Evolutionary conservation across 768 basidiomycete species (phyloP).

Genomic region (Suillus decipiens): DNA sequence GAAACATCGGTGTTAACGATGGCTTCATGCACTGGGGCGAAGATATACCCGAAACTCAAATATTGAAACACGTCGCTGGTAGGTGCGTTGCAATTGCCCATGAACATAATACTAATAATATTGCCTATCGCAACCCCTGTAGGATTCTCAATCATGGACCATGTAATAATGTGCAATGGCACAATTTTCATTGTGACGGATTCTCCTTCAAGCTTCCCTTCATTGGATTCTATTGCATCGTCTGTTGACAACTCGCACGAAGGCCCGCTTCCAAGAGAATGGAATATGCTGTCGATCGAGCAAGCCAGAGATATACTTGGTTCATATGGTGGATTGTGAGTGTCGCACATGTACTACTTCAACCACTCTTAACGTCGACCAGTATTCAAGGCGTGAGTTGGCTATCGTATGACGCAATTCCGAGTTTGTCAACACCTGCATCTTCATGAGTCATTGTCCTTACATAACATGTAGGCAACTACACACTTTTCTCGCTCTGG

Average conservation of each 20-base stretch:
- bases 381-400: slow-evolving; percentile 73
- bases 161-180: slow-evolving; percentile 72
- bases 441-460: slow-evolving; percentile 6
- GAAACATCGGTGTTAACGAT: slow-evolving; percentile 44
- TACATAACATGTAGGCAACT: slow-evolving; percentile 46
- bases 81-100: slow-evolving; percentile 13
- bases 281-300: slow-evolving; percentile 57
- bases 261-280: slow-evolving; percentile 50
- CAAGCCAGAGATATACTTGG: slow-evolving; percentile 54
- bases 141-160: slow-evolving; percentile 87
- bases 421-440: slow-evolving; percentile 41
- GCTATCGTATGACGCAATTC: slow-evolving; percentile 55
- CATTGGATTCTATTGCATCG: slow-evolving; percentile 50
- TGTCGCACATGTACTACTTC: slow-evolving; percentile 21
- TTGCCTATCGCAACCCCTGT: slow-evolving; percentile 5
- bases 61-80: slow-evolving; percentile 72
- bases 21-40: slow-evolving; percentile 58
- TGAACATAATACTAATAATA: slow-evolving; percentile 7
- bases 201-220: slow-evolving; percentile 59
- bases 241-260: slow-evolving; percentile 35
- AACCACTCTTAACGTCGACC: background rate
- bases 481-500: slow-evolving; percentile 77
- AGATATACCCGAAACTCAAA: slow-evolving; percentile 53
- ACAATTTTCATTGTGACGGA: slow-evolving; percentile 78
- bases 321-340: slow-evolving; percentile 52